Evolutionary conservation across 148 eudicot genomes (phyloP).

Genomic region (Chenopodium album): DNA sequence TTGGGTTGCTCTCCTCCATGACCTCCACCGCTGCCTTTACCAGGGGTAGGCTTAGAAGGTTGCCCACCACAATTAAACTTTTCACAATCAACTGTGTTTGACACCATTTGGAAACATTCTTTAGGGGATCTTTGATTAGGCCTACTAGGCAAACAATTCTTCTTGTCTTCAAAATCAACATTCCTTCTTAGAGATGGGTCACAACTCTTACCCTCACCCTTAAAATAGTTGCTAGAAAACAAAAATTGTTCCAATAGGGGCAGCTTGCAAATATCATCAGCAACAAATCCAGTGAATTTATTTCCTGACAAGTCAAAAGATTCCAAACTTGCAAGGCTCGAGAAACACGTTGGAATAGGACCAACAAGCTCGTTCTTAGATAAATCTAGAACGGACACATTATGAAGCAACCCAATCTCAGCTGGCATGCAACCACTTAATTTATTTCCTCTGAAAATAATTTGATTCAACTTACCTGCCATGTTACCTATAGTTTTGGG

Average conservation of each 20-base stretch:
- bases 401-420: conserved; percentile 38
- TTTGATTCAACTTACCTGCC: conserved; percentile 41
- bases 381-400: conserved; percentile 39
- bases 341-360: conserved; percentile 36
- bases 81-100: conserved; percentile 40
- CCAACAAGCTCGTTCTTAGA: conserved; percentile 43
- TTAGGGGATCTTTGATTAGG: conserved; percentile 37
- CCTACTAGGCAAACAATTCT: conserved; percentile 45
- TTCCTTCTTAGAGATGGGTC: conserved; percentile 5
- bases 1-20: conserved; percentile 3
- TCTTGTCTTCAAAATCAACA: conserved; percentile 22
- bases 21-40: background rate
- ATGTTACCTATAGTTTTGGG: conserved; percentile 58
- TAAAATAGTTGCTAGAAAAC: conserved; percentile 43
- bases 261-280: conserved; percentile 40
- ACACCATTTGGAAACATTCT: conserved; percentile 32
- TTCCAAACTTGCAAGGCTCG: conserved; percentile 28
- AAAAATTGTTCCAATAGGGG: conserved; percentile 36
- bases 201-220: conserved; percentile 32
- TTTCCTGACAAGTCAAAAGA: conserved; percentile 37
- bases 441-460: conserved; percentile 39
- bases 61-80: conserved; percentile 33
- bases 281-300: conserved; percentile 41
- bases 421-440: conserved; percentile 56
- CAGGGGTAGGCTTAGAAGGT: background rate